Evolutionary conservation across 768 basidiomycete genomes (phyloP).

Genomic region (Lentinula detonsa): DNA sequence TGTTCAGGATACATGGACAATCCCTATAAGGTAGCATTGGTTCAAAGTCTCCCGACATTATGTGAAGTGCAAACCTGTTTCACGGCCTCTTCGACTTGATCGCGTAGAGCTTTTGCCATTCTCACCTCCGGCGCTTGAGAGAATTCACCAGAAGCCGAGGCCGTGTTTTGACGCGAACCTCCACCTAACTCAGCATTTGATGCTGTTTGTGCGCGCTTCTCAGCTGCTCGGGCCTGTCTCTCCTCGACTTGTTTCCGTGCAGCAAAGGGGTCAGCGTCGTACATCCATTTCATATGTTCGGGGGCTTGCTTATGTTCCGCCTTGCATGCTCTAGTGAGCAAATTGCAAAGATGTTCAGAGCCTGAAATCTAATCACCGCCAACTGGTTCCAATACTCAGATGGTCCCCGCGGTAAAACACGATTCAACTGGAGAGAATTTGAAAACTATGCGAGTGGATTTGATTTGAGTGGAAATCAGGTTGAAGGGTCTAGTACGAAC

Average conservation of each 20-base stretch:
- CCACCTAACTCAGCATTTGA: conserved; percentile 1
- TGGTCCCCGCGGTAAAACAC: conserved; percentile 75
- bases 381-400: conserved; percentile 85
- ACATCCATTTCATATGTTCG: conserved; percentile 80
- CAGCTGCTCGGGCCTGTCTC: conserved; percentile 52
- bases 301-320: conserved; percentile 62
- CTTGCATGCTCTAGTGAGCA: conserved; percentile 2
- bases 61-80: conserved; percentile 47
- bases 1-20: conserved; percentile 36
- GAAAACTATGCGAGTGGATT: conserved; percentile 48
- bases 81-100: conserved; percentile 75
- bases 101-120: conserved; percentile 73
- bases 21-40: conserved; percentile 30
- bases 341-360: neutral
- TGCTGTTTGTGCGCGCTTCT: conserved; percentile 29
- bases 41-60: neutral
- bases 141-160: conserved; percentile 27
- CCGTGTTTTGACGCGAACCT: conserved; percentile 10
- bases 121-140: conserved; percentile 65
- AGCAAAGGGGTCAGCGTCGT: conserved; percentile 79
- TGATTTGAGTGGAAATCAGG: conserved; percentile 8
- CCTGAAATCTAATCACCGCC: conserved; percentile 18
- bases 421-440: conserved; percentile 68
- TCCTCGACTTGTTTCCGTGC: conserved; percentile 63
- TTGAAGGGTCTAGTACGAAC: conserved; percentile 40